These are phyloP conservation scores for Fusarium veterinarium DNA, from an alignment of 2,329 filamentous ascomycete genomes.

Conservation along the genomic window DNA sequence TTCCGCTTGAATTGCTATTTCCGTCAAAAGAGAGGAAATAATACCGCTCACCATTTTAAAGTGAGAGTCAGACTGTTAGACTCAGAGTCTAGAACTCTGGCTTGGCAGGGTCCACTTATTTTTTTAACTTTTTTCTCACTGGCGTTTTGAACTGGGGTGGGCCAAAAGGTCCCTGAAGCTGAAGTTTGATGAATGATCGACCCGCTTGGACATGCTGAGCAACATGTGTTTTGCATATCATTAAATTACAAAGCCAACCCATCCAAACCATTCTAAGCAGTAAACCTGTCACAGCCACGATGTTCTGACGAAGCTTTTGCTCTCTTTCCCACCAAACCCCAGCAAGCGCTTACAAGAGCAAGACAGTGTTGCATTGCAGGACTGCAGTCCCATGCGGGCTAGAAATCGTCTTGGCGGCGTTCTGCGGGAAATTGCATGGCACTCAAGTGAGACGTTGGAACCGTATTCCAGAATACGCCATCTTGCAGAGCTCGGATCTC, in stretches of 20 bases:
- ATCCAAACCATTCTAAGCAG: not conserved
- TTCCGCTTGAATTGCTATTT: conserved; percentile 4
- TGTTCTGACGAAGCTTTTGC: not conserved
- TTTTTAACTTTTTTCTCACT: not conserved
- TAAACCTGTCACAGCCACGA: not conserved
- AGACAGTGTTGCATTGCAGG: conserved; percentile 16
- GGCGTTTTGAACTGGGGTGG: conserved; percentile 22
- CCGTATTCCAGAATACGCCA: conserved; percentile 31
- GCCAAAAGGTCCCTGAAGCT: not conserved
- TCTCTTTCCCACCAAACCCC: not conserved
- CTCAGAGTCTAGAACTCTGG: conserved; percentile 31
- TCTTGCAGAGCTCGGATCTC: conserved; percentile 17
- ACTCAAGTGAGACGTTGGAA: conserved; percentile 17
- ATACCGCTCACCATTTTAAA: not conserved
- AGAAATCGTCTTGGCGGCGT: conserved; percentile 1
- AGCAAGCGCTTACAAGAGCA: conserved; percentile 2
- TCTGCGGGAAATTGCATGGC: conserved; percentile 19
- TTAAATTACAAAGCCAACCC: not conserved
- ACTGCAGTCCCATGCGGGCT: not conserved
- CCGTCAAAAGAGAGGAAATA: conserved; percentile 8
- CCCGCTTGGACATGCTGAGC: conserved; percentile 18
- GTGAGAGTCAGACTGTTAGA: not conserved
- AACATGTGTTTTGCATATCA: conserved; percentile 15
- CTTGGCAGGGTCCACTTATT: conserved; percentile 32
- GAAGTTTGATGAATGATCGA: conserved; percentile 17